Evolutionary conservation across 352 stramenopile genomes (phyloP).

Genomic region (Phytophthora pistaciae): DNA sequence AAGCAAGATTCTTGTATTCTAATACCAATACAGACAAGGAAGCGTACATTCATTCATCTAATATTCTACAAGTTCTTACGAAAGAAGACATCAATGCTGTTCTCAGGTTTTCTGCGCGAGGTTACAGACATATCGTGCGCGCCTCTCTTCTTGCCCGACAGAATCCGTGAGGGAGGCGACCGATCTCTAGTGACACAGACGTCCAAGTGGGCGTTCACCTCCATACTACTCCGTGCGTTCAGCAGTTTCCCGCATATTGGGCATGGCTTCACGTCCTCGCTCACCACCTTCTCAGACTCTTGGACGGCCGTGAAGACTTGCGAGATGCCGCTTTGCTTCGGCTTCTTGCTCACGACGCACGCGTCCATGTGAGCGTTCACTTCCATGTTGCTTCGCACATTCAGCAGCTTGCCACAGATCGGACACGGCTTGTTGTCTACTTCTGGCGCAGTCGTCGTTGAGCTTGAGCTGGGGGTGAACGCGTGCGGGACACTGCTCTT

Average conservation of each 20-base stretch:
- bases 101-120: conserved; percentile 17
- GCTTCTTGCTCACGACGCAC: conserved; percentile 45
- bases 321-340: conserved; percentile 13
- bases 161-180: conserved; percentile 3
- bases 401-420: conserved; percentile 66
- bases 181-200: conserved; percentile 39
- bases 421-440: conserved; percentile 44
- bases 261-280: conserved; percentile 42
- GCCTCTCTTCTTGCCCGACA: conserved; percentile 23
- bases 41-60: no score
- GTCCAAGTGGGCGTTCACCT: conserved; percentile 76
- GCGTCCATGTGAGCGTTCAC: conserved; percentile 76
- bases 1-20: no score
- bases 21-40: no score
- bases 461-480: conserved; percentile 6
- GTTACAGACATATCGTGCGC: conserved; percentile 9
- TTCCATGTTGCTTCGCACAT: conserved; percentile 55
- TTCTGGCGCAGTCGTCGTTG: conserved; percentile 8
- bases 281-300: neutral
- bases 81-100: conserved; percentile 44
- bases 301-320: conserved; percentile 13
- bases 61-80: conserved; percentile 24
- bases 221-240: conserved; percentile 57
- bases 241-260: conserved; percentile 69
- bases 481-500: conserved; percentile 10